Evolutionary conservation across 129 eudicot genomes (phyloP), one percentile per base, ranked within the genome.

Genomic region (Tagetes patula): DNA sequence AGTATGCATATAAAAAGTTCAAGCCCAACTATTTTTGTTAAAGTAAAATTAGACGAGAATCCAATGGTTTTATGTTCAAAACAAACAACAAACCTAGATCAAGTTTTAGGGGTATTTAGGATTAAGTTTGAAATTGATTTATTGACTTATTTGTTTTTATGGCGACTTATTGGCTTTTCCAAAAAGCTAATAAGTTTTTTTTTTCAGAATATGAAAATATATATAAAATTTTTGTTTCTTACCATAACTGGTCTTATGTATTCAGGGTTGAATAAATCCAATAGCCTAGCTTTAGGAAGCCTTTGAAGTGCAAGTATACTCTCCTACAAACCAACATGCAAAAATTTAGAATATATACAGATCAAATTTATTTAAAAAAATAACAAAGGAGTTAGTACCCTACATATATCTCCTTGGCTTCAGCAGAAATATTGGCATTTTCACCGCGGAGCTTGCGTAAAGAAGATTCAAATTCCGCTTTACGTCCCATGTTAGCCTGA

Each of bases 401-500:
- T 85, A 86, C 96, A 40, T 78, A 77, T 65, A 91, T 88, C 73
- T 88, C 92, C 36, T 81, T 82, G 41, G 90, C 87, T 81, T 91
- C 97, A 5, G 65, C 77, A 42, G 90, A 54, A 74, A 88, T 65
- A 73, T 91, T 82, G 72, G 96, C 92, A 79, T 84, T 61, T 69
- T 69, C 80, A 74, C 97, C 97, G 34, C 92, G 96, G 52, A 91
- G 92, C 70, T 61, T 79, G 39, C 82, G 86, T 40, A 91, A 73
- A 43, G 96, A 87, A 50, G 42, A 55, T 61, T 82, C 80, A 47
- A 88, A 91, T 48, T 88, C 90, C 69, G 65, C 84, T 48, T 79
- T 70, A 2, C 36, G 87, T 7, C 97, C 96, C 10, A 71, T 80
- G 68, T 91, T 88, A 2, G 97, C 97, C 97, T 91, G 79, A 34